Base-by-base conservation (phyloP, 768 basidiomycete genomes). In the Boletus coccyginus region DNA sequence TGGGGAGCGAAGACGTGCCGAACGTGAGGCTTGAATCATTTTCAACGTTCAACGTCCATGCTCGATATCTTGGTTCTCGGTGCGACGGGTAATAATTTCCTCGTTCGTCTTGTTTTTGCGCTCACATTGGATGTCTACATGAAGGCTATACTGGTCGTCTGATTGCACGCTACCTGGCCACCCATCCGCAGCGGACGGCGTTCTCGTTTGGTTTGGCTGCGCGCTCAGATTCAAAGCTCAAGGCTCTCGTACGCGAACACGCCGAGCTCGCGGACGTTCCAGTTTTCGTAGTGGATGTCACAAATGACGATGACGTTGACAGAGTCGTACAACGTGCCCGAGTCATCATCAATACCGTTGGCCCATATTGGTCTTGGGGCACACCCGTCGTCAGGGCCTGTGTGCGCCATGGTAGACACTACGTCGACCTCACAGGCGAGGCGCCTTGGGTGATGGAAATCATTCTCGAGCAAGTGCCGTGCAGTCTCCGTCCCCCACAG, bases 391-490 rank as follows among this genome's bases (percentile, higher is more conserved):
- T 92, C 19, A 90, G 82, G 54, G 86, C 88, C 5, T 96, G 94
- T 59, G 88, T 86, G 6, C 74, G 74, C 36, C 74, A 87, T 55
- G 86, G 89, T 7, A 80, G 83, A 8, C 92, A 95, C 70, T 96
- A 96, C 67, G 84, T 93, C 29, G 95, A 98, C 70, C 75, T 94
- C 35, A 84, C 88, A 2, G 88, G 89, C 9, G 93, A 95, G 68
- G 72, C 79, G 0, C 73, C 76, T 3, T 94, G 87, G 84, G 79
- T 88, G 45, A 74, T 73, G 57, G 73, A 83, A 14, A 86, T 92
- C 48, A 83, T 91, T 46, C 35, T 72, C 31, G 67, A 79, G 87
- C 84, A 60, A 63, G 84, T 74, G 33, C 27, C 46, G 52, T 47
- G 53, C 19, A 50, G 16, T 50, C 45, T 63, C 50, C 53, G 41